Evolutionary conservation across 148 eudicot species (phyloP), one percentile per base, ranked within the genome.

Genomic region (Pharnaceum exiguum): DNA sequence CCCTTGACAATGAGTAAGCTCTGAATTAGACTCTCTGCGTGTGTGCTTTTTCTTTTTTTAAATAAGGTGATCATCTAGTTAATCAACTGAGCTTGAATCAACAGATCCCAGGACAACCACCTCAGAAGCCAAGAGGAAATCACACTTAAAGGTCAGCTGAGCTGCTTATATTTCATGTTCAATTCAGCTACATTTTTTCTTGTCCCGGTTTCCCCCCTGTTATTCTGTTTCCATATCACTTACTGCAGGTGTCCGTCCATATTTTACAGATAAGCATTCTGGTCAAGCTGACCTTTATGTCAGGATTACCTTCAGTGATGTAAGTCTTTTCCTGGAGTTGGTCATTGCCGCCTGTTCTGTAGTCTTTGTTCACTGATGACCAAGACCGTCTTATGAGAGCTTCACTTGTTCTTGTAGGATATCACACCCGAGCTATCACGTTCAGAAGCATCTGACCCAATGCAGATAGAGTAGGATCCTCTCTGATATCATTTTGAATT

Each of bases 281-380:
- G 37, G 51, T 10, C 83, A 71, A 30, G 24, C 32, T 29, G 87
- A 88, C 66, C 82, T 78, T 40, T 93, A 77, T 71, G 70, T 93
- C 60, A 53, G 78, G 40, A 79, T 93, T 59, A 67, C 75, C 48
- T 55, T 93, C 35, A 82, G 78, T 7, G 78, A 83, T 87, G 98
- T 88, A 80, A 77, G 61, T 13, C 42, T 15, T 7, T 54, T 21
- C 42, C 24, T 24, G 12, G 13, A 44, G 21, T 5, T n/a, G 26
- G 45, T 12, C 27, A 9, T 25, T 42, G 29, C 35, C 22, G 46
- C 17, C 15, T 51, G 16, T 43, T 51, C 27, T 5, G 2, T 16
- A 3, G 17, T 42, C 18, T 5, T 22, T 23, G 16, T 40, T 60
- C 11, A 1, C 11, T 36, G 4, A 42, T 7, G 51, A 21, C 11